These are phyloP conservation scores for Sclerotinia sclerotiorum DNA, from an alignment of 2,329 filamentous ascomycete genomes.

Conservation along the genomic window DNA sequence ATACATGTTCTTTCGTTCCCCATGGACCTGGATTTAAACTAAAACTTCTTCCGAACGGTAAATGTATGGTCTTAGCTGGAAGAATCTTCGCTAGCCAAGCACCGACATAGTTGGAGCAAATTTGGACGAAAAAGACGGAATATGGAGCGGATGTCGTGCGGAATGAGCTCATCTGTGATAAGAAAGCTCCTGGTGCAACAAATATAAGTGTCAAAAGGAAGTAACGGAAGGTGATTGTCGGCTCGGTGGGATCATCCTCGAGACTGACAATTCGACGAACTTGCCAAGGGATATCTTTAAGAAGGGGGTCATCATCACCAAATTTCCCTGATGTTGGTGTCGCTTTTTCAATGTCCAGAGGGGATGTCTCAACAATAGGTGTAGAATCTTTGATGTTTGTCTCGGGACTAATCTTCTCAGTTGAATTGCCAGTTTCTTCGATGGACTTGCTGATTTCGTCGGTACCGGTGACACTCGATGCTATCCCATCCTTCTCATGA, in stretches of 20 bases:
- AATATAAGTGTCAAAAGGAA: constrained; percentile 56
- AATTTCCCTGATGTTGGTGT: constrained; percentile 1
- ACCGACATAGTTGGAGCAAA: constrained; percentile 50
- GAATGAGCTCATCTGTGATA: constrained; percentile 56
- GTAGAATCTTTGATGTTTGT: not conserved
- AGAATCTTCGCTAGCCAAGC: constrained; percentile 46
- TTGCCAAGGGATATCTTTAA: constrained; percentile 54
- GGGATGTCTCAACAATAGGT: constrained; percentile 44
- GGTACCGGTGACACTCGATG: constrained; percentile 17
- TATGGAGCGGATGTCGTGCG: constrained; percentile 55
- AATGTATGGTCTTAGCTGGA: constrained; percentile 48
- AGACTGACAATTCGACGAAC: constrained; percentile 58
- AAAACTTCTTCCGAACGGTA: constrained; percentile 47
- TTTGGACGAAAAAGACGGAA: constrained; percentile 61
- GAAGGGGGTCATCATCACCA: constrained; percentile 50
- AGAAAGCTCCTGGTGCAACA: constrained; percentile 56
- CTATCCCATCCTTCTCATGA: not conserved
- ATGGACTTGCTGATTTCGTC: constrained; percentile 14
- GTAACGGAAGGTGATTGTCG: constrained; percentile 60
- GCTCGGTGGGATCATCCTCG: constrained; percentile 54
- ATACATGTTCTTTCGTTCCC: constrained; percentile 38
- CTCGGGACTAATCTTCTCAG: constrained; percentile 4
- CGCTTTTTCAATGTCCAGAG: constrained; percentile 22
- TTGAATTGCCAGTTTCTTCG: constrained; percentile 8
- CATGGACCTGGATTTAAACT: constrained; percentile 39